A percentile compares a stretch with the other conserved stretches of the same genome.
phyloP scores from a whole-genome alignment of 2,329 filamentous ascomycete genomes.

The Ascochyta viciae-villosae region DNA sequence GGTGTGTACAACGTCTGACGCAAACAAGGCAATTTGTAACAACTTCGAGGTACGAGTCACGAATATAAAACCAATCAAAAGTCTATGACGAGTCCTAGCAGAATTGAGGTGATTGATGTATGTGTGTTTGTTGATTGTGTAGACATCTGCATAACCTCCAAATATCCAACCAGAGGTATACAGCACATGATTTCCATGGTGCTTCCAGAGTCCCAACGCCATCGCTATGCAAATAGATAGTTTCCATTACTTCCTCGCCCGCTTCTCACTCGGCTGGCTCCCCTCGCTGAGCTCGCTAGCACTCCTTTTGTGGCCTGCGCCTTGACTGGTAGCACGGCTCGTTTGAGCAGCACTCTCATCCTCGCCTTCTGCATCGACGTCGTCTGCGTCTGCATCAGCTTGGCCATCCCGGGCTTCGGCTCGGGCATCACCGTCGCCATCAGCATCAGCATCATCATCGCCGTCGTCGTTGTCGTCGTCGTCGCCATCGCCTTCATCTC shows the following conservation, averaged over 20 bases:
- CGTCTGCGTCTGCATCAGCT: constrained; percentile 27
- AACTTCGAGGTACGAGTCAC: constrained; percentile 16
- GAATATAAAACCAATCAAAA: neutral
- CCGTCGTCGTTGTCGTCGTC: constrained; percentile 12
- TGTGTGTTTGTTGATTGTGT: neutral
- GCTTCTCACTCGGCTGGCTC: constrained; percentile 44
- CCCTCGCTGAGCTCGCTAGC: constrained; percentile 77
- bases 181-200: neutral
- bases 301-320: constrained; percentile 72
- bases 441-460: constrained; percentile 32
- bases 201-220: neutral
- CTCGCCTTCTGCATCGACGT: constrained; percentile 44
- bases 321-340: constrained; percentile 36
- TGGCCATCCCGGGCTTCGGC: constrained; percentile 2
- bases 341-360: constrained; percentile 41
- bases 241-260: constrained; percentile 38
- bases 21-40: constrained; percentile 28
- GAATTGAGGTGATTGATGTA: neutral
- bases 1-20: constrained; percentile 36
- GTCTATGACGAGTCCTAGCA: neutral
- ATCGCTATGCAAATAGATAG: constrained; percentile 3
- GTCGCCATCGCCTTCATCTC: constrained; percentile 43
- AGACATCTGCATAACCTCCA: neutral
- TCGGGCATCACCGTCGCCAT: constrained; percentile 50
- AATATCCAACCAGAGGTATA: neutral